These are phyloP conservation scores for Umbelopsis vinacea DNA, from an alignment of 192 early-diverging fungal genomes.

Conservation along the genomic window DNA sequence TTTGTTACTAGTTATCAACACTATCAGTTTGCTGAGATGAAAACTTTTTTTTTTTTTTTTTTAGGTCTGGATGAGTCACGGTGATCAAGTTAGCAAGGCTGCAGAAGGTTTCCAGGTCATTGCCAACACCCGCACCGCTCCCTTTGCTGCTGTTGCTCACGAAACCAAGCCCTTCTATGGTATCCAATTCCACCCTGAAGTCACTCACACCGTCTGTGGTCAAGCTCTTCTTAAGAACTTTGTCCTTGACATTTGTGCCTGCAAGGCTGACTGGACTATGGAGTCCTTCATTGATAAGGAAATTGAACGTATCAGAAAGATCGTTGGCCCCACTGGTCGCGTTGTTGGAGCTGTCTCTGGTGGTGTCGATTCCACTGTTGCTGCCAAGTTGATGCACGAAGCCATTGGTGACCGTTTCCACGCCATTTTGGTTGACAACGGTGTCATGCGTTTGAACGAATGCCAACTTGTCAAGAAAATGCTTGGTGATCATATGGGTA, in stretches of 20 bases:
- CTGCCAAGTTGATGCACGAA: constrained; percentile 94
- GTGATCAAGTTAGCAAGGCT: constrained; percentile 86
- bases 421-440: constrained; percentile 97
- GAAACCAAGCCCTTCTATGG: constrained; percentile 81
- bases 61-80: constrained; percentile 98
- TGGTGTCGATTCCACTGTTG: constrained; percentile 96
- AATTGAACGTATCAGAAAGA: constrained; percentile 86
- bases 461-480: constrained; percentile 84
- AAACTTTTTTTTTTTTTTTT: constrained; percentile 32
- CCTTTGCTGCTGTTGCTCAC: constrained; percentile 88
- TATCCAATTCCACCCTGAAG: constrained; percentile 99
- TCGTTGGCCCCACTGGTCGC: constrained; percentile 90
- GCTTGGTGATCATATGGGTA: constrained; percentile 87
- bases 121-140: constrained; percentile 86
- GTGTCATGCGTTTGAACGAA: constrained; percentile 98
- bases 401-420: constrained; percentile 99
- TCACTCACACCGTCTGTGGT: constrained; percentile 94
- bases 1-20: constrained; percentile 12
- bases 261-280: constrained; percentile 94
- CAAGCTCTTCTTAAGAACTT: constrained; percentile 89
- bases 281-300: constrained; percentile 97
- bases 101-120: constrained; percentile 85
- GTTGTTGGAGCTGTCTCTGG: constrained; percentile 98
- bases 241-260: constrained; percentile 87
- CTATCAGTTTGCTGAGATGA: background rate